These are phyloP conservation scores for Diaporthe capsici DNA, from an alignment of 2,329 filamentous ascomycete species.

Conservation along the genomic window DNA sequence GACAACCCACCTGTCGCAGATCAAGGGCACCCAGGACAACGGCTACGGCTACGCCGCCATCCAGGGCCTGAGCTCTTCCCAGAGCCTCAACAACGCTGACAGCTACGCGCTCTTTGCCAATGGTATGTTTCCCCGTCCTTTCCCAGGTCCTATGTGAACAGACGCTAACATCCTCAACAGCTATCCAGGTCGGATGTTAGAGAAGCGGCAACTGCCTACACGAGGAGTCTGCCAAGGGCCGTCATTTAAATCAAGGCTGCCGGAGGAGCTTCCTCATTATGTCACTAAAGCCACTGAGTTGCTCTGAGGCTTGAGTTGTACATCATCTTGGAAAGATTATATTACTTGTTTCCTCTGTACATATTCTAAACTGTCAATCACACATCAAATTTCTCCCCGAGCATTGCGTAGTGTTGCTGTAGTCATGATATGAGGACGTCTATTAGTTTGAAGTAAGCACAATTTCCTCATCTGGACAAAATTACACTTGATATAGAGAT, in stretches of 20 bases:
- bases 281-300: not conserved
- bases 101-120: constrained; percentile 61
- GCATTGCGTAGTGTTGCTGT: no score
- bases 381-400: not conserved
- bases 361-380: not conserved
- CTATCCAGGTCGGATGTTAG: constrained; percentile 26
- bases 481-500: no score
- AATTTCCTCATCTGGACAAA: no score
- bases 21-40: constrained; percentile 71
- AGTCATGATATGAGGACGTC: not conserved
- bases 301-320: not conserved
- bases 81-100: constrained; percentile 76
- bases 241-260: not conserved
- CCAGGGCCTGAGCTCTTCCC: constrained; percentile 57
- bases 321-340: not conserved
- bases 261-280: not conserved
- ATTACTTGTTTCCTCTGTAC: not conserved
- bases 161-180: not conserved
- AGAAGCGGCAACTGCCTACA: not conserved
- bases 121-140: not conserved
- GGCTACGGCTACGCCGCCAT: constrained; percentile 70
- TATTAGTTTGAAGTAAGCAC: not conserved
- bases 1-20: constrained; percentile 71
- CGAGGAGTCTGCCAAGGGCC: no score
- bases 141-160: not conserved